Percentiles rank a stretch among this genome's conserved stretches.
phyloP scores from a whole-genome alignment of 106 monocot genomes.

The Iris macrosiphon region DNA sequence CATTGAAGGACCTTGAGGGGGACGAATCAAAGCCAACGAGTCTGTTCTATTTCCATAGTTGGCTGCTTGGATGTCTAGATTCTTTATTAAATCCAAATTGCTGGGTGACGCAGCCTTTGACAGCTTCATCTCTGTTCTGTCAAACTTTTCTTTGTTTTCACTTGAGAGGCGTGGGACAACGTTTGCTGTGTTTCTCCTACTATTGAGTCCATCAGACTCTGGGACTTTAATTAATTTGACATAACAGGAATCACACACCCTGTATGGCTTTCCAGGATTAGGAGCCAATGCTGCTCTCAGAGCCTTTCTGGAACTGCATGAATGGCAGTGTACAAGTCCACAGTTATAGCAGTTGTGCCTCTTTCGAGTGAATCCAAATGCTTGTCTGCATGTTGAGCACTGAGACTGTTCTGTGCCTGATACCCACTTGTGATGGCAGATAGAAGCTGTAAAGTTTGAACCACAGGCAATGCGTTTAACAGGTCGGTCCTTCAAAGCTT shows the following conservation, averaged over 20 bases:
- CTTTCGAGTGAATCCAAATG: constrained; percentile 87
- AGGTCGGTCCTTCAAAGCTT: constrained; percentile 83
- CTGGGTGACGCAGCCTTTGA: constrained; percentile 26
- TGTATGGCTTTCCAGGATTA: constrained; percentile 59
- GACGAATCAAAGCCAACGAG: constrained; percentile 19
- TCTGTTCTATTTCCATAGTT: constrained; percentile 75
- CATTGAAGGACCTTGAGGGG: constrained; percentile 27
- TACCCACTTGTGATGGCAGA: constrained; percentile 94
- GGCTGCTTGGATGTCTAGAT: constrained; percentile 63
- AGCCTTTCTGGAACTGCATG: constrained; percentile 66
- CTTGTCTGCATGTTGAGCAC: constrained; percentile 64
- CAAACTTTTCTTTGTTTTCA: constrained; percentile 60
- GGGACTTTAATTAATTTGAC: constrained; percentile 45
- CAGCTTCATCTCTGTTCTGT: constrained; percentile 35
- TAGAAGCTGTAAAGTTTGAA: constrained; percentile 75
- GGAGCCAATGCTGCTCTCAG: constrained; percentile 63
- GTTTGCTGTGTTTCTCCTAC: constrained; percentile 32
- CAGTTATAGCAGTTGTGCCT: constrained; percentile 88
- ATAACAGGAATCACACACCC: constrained; percentile 78
- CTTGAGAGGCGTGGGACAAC: constrained; percentile 37
- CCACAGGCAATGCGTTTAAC: constrained; percentile 89
- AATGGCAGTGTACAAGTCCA: constrained; percentile 82
- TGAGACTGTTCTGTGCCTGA: constrained; percentile 78
- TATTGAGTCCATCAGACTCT: constrained; percentile 24
- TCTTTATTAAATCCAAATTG: constrained; percentile 72